A percentile compares a stretch with the other conserved stretches of the same genome.
Evolutionary conservation across 495 filamentous ascomycete species (phyloP).

Genomic region (Penicillium salamii): DNA sequence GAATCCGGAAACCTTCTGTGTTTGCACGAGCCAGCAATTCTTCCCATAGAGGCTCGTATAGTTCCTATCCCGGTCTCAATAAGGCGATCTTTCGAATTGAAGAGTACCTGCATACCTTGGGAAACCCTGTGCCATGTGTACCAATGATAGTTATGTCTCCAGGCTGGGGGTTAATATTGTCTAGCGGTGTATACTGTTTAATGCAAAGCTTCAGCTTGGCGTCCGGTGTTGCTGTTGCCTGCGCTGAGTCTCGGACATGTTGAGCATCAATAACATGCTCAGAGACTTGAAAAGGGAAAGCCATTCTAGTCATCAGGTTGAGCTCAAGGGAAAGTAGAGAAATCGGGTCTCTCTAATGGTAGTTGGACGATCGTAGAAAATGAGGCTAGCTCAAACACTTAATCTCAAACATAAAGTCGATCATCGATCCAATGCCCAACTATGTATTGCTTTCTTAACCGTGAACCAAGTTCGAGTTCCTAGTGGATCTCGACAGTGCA

Average conservation of each 20-base stretch:
- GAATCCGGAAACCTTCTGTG: slow-evolving; percentile 51
- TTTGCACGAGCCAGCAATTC: slow-evolving; percentile 49
- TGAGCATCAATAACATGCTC: slow-evolving; percentile 55
- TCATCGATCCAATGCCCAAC: no score
- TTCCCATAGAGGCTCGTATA: slow-evolving; percentile 79
- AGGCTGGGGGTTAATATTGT: slow-evolving; percentile 49
- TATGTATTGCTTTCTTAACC: no score
- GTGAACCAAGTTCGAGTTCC: no score
- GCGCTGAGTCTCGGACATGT: slow-evolving; percentile 62
- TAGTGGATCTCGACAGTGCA: no score
- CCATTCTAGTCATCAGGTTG: not conserved
- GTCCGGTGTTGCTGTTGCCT: slow-evolving; percentile 53
- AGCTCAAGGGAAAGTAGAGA: no score
- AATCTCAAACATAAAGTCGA: no score
- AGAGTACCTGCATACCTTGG: slow-evolving; percentile 50
- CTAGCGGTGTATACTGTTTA: slow-evolving; percentile 68
- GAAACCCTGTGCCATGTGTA: slow-evolving; percentile 71
- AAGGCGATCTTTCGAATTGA: no score
- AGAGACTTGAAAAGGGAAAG: slow-evolving; percentile 30
- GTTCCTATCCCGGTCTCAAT: slow-evolving; percentile 43
- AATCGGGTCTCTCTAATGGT: no score
- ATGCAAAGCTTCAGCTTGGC: slow-evolving; percentile 56
- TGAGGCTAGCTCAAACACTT: no score
- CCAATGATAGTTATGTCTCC: slow-evolving; percentile 72
- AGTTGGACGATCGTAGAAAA: no score